Base-by-base conservation (phyloP, 2,329 filamentous ascomycete genomes). In the Cryphonectria parasitica region DNA sequence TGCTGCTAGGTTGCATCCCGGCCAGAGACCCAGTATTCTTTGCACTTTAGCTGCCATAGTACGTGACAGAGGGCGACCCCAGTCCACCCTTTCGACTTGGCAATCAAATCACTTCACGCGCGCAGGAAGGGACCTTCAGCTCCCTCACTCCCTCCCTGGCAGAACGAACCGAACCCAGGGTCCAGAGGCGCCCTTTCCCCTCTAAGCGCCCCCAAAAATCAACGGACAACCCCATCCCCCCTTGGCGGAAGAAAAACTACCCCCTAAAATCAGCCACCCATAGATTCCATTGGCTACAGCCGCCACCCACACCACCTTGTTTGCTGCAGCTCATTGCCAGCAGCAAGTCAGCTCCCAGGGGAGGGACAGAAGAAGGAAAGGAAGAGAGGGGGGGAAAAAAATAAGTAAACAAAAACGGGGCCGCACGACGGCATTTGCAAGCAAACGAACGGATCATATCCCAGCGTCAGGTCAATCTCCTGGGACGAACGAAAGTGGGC, bases 401-500 rank as follows among this genome's bases (percentile, higher is more conserved):
- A 49, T 10, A 49, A 49, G 22, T 49, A 49, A 49, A 49, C 45
- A 49, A 22, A 49, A 6, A 17, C 19, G 45, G 45, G 19, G 5
- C 45, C 19, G n/a, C 8, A 49, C 45, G 45, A 49, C 45, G 19
- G 45, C 19, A 49, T 49, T 49, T 49, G 6, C 45, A 22, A 49
- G 45, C 19, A 49, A 19, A 2, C 45, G 45, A 7, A 49, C 19
- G 19, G 45, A n/a, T 49, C 45, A 49, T 7, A 49, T n/a, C 43
- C 45, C 45, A 49, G 45, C 45, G 10, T 49, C 45, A 49, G 45
- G 49, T 56, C 69, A 34, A 71, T 54, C 64, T 36, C 34, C 45
- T 34, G 62, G 45, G 62, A 69, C 68, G 36, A 58, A 28, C n/a
- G 22, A 28, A 28, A 54, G 64, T 58, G 62, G 28, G 56, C 58